Evolutionary conservation across 140 eudicot species (phyloP), one percentile per base, ranked within the genome.

Genomic region (Erigeron philadelphicus): DNA sequence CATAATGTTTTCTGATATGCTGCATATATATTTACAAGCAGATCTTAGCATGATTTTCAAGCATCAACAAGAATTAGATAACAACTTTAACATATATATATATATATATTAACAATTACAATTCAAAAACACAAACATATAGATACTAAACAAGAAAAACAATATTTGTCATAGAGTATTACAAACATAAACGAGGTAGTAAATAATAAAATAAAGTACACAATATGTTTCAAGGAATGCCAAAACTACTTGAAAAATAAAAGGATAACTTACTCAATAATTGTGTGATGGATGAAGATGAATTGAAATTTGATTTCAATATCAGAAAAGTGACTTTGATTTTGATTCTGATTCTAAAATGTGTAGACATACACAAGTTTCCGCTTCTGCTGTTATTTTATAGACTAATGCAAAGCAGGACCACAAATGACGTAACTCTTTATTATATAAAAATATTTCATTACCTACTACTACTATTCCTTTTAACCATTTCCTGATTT

Each of bases 1-100:
- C 90, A 85, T 86, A 55, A 45, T 83, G 72, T 70, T 74, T 60
- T 66, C 57, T 10, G 53, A 49, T 74, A 46, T 78, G 68, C 86
- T 78, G 82, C 82, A 31, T 31, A 31, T 31, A 31, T 2, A 72
- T 56, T 83, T 64, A 80, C 66, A 80, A 72, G 54, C 44, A 44
- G 52, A 71, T 23, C 56, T 67, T 63, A 68, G 64, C 54, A 52
- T 18, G 10, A 2, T 8, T 43, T 56, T 12, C 13, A 59, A 57
- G 38, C 48, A 71, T 2, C 60, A 12, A 73, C 50, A 25, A 45
- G 44, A 40, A 62, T 10, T 61, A 21, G 4, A 61, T 57, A 0
- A 8, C 13, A 1, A 41, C 2, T 55, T 66, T 45, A 7, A 67
- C 74, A 46, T 17, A 42, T 17, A 55, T 55, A 4, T 7, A n/a